Evolutionary conservation across 257 asterid species (phyloP).

Genomic region (Solanum gandarillasii): DNA sequence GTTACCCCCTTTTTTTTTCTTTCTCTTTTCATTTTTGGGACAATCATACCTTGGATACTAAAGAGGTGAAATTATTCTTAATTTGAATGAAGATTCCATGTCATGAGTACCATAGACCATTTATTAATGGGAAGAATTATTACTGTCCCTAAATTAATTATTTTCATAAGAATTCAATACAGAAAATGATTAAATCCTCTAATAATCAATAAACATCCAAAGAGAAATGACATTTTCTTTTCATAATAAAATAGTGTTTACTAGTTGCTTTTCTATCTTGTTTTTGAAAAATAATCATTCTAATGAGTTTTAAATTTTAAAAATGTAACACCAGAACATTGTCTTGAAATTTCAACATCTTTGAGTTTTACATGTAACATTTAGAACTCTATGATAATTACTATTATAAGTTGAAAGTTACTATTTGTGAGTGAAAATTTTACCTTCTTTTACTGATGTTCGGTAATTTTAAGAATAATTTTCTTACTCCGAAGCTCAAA

Average conservation of each 20-base stretch:
- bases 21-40: not conserved
- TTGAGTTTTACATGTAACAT: not conserved
- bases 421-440: not conserved
- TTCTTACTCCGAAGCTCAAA: not conserved
- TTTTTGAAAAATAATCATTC: not conserved
- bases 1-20: fast-evolving
- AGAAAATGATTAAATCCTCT: not conserved
- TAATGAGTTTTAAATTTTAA: not conserved
- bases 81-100: not conserved
- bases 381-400: not conserved
- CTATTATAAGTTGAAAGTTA: too few species aligned
- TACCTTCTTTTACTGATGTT: not conserved
- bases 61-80: not conserved
- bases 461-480: not conserved
- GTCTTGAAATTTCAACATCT: not conserved
- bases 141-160: not conserved
- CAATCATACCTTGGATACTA: not conserved
- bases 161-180: not conserved
- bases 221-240: not conserved
- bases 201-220: not conserved
- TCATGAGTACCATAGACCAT: not conserved
- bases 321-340: not conserved
- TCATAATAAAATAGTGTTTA: not conserved
- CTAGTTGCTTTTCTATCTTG: not conserved
- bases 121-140: not conserved